Conservation (phyloP, 345 rosid species). For the Populus alba region DNA sequence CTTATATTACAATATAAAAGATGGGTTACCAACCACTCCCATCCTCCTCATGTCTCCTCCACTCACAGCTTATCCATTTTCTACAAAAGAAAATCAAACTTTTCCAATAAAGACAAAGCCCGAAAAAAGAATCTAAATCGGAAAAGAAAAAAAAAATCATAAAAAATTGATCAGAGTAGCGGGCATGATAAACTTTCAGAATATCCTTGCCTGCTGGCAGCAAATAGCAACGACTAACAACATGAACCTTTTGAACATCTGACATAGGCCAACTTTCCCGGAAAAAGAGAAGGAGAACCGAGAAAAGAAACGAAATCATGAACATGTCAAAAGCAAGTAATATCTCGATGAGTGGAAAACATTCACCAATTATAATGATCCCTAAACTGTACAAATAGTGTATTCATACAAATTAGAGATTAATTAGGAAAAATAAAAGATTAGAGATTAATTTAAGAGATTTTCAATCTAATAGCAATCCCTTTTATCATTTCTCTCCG, state of each 20-base stretch:
- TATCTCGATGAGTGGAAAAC: not conserved
- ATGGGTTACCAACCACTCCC: conserved; percentile 46
- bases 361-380: not conserved
- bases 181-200: not conserved
- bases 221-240: not conserved
- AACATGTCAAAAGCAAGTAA: not conserved
- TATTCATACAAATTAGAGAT: conserved; percentile 2
- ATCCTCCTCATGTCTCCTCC: conserved; percentile 49
- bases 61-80: conserved; percentile 58
- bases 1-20: conserved; percentile 13
- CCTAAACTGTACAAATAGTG: not conserved
- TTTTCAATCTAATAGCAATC: conserved; percentile 4
- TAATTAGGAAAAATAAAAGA: no score
- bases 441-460: not conserved
- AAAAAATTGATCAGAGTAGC: not conserved
- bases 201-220: not conserved
- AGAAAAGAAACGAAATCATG: not conserved
- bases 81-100: conserved; percentile 6
- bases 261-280: conserved; percentile 7
- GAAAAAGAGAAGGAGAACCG: not conserved
- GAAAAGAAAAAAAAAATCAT: not conserved
- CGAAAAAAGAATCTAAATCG: not conserved
- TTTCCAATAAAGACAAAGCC: conserved; percentile 22
- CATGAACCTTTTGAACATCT: not conserved
- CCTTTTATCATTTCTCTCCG: not conserved